Percentiles rank a stretch among this genome's conserved stretches.
phyloP scores from a whole-genome alignment of 2,329 filamentous ascomycete species.

The Passalora sequoiae region DNA sequence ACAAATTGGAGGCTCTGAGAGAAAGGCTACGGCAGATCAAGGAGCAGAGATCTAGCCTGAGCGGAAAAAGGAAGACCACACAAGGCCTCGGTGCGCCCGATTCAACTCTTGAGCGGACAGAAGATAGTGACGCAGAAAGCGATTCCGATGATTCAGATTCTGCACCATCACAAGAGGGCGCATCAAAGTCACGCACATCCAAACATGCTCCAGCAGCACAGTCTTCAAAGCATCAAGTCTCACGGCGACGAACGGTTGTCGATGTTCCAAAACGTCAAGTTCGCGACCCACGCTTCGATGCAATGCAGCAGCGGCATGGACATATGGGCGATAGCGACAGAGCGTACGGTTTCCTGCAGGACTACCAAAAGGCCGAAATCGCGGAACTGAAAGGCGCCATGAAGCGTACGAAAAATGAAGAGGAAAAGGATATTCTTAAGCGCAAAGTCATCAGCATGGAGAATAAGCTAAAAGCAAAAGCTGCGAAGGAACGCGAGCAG shows the following conservation, averaged over 20 bases:
- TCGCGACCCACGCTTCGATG: slow-evolving; percentile 87
- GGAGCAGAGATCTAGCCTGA: slow-evolving; percentile 34
- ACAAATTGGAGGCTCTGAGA: slow-evolving; percentile 44
- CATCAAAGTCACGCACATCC: slow-evolving; percentile 51
- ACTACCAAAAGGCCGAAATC: slow-evolving; percentile 82
- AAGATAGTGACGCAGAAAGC: slow-evolving; percentile 21
- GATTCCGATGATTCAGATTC: slow-evolving; percentile 33
- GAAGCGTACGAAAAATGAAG: slow-evolving; percentile 60
- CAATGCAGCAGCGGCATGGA: slow-evolving; percentile 48
- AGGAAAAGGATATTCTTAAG: slow-evolving; percentile 65
- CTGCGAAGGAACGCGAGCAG: slow-evolving; percentile 63
- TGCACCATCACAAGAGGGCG: slow-evolving; percentile 39
- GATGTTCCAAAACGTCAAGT: slow-evolving; percentile 52
- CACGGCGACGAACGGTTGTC: slow-evolving; percentile 71
- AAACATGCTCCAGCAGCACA: slow-evolving; percentile 88
- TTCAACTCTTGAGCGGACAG: background rate
- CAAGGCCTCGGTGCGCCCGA: background rate
- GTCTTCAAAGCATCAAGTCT: slow-evolving; percentile 77
- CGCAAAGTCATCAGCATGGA: slow-evolving; percentile 71
- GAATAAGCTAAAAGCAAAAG: slow-evolving; percentile 65
- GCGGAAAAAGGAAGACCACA: slow-evolving; percentile 6
- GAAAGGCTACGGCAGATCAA: slow-evolving; percentile 41
- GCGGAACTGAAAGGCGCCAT: slow-evolving; percentile 64
- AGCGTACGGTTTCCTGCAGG: slow-evolving; percentile 82
- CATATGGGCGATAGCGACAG: slow-evolving; percentile 50